Evolutionary conservation across 2,329 filamentous ascomycete species (phyloP), one percentile per base, ranked within the genome.

Genomic region (Pseudogymnoascus sp.): DNA sequence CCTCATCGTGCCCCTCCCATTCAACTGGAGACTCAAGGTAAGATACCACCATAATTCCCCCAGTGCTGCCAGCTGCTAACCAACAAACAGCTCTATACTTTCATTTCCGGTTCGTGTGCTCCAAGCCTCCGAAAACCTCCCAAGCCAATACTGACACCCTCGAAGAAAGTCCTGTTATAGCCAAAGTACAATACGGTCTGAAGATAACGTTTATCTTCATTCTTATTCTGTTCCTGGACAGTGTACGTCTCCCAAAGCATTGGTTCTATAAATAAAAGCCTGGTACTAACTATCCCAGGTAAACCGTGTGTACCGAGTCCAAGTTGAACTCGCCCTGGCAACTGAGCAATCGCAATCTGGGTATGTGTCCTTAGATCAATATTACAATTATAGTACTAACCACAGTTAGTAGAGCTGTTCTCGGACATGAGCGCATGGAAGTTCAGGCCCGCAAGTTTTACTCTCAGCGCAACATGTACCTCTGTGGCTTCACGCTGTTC

Each of bases 201-300:
- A 97, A 97, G 84, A 99, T 99, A 62, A 96, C 92, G 2, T 99
- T 99, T 74, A 93, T 99, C 73, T 99, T 99, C 79, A 97, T 99
- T 71, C 81, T 97, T 63, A 96, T 99, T 66, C 87, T 99, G 67
- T 99, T 99, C 78, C 85, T 97, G 70, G 94, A 99, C 79, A 96
- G 92, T 73, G 92, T 97, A 75, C 87, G 87, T 72, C n/a, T 20
- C 37, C 35, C 12, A n/a, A 8, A 5, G 12, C 18, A n/a, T n/a
- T 37, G 6, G 14, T 62, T n/a, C 33, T 7, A 22, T 6, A n/a
- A 33, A 8, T 6, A 12, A 30, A 25, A 25, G 4, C 41, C 22
- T 41, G 14, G 8, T 57, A 22, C 57, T 38, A 16, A 39, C 18
- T 12, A 38, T 37, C 11, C 12, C 14, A 65, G 64, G 63, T 70